Percentiles rank a stretch among this genome's conserved stretches.
Conservation (phyloP, 2,329 filamentous ascomycete species). For the Microdochium trichocladiopsis region DNA sequence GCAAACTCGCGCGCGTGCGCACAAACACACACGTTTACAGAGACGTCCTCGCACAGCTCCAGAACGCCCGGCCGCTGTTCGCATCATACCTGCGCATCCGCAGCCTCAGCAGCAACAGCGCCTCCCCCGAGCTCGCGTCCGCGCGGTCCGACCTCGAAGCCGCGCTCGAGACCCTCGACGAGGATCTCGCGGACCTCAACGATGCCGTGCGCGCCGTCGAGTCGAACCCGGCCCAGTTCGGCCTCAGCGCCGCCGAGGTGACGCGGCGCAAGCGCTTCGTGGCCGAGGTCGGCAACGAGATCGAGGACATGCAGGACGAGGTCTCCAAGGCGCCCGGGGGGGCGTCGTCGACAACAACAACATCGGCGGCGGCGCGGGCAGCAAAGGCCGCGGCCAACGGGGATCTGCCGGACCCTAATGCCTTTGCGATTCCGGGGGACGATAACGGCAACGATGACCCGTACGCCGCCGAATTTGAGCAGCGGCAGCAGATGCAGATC, state of each 20-base stretch:
- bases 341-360: conserved; percentile 20
- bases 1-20: conserved; percentile 2
- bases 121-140: conserved; percentile 74
- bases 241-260: conserved; percentile 77
- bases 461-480: conserved; percentile 76
- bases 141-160: conserved; percentile 63
- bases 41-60: conserved; percentile 81
- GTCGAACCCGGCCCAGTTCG: conserved; percentile 78
- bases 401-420: conserved; percentile 46
- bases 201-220: conserved; percentile 85
- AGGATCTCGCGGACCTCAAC: conserved; percentile 83
- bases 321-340: conserved; percentile 50
- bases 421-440: conserved; percentile 47
- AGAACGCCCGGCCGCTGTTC: conserved; percentile 78
- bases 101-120: conserved; percentile 56
- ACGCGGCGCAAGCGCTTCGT: conserved; percentile 74
- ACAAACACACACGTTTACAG: too few relatives aligned
- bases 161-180: conserved; percentile 61
- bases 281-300: conserved; percentile 79
- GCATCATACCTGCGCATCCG: conserved; percentile 94
- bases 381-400: conserved; percentile 26
- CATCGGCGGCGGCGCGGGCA: conserved; percentile 11
- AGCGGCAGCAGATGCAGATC: conserved; percentile 83
- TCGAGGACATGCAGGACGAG: conserved; percentile 84
- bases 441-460: conserved; percentile 42